Conservation (phyloP, 169 alveolate genomes). For the Cryptosporidium baileyi region DNA sequence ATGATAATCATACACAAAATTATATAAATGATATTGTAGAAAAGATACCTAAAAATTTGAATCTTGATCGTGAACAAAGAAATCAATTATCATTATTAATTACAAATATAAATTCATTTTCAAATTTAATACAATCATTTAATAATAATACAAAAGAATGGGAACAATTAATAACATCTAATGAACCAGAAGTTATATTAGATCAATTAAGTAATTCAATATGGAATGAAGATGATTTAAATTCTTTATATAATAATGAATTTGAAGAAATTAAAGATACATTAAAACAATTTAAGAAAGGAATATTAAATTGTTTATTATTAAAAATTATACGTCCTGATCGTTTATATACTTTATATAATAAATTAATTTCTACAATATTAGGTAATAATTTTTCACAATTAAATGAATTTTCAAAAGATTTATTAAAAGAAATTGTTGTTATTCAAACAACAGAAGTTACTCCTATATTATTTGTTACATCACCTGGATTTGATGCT, state of each 20-base stretch:
- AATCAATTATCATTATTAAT: neutral
- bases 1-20: neutral
- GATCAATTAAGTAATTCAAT: slow-evolving; percentile 18
- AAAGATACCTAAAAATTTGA: neutral
- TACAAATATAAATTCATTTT: slow-evolving; percentile 31
- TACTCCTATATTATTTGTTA: slow-evolving; percentile 90
- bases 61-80: slow-evolving; percentile 13
- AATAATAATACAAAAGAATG: slow-evolving; percentile 52
- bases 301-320: slow-evolving; percentile 76
- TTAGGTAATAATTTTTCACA: slow-evolving; percentile 88
- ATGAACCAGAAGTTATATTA: slow-evolving; percentile 69
- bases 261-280: neutral
- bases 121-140: slow-evolving; percentile 42
- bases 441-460: slow-evolving; percentile 87
- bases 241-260: neutral
- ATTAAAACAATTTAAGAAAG: neutral
- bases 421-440: slow-evolving; percentile 85
- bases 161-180: slow-evolving; percentile 58
- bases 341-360: slow-evolving; percentile 84
- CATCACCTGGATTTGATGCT: slow-evolving; percentile 99
- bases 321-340: slow-evolving; percentile 94
- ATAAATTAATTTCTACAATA: slow-evolving; percentile 82
- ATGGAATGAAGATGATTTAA: slow-evolving; percentile 17
- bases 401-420: slow-evolving; percentile 84
- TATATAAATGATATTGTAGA: neutral